These are phyloP conservation scores for Pharnaceum exiguum DNA, from an alignment of 148 eudicot species.

Conservation along the genomic window DNA sequence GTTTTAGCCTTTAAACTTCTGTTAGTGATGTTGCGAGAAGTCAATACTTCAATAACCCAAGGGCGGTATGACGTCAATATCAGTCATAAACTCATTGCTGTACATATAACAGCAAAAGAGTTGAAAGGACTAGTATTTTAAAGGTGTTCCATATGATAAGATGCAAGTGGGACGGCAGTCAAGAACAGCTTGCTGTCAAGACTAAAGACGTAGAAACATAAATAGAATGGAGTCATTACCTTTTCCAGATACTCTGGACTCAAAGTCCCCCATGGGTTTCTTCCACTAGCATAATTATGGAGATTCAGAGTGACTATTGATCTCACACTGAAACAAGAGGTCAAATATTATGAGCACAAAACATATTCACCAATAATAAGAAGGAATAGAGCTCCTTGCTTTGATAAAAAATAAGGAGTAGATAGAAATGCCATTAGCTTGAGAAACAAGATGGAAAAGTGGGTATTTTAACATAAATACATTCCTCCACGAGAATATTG, in stretches of 20 bases:
- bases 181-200: background rate
- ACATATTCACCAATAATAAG: background rate
- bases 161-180: no score
- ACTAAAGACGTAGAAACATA: background rate
- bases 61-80: no score
- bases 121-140: no score
- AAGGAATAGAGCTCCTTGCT: background rate
- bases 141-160: no score
- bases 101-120: no score
- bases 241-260: conserved; percentile 80
- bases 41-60: no score
- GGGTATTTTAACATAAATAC: background rate
- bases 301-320: conserved; percentile 87
- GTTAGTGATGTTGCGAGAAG: no score
- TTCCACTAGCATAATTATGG: conserved; percentile 91
- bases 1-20: no score
- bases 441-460: background rate
- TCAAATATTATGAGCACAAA: background rate
- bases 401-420: background rate
- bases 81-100: no score
- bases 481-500: background rate
- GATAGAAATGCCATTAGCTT: background rate
- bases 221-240: conserved; percentile 42
- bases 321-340: conserved; percentile 60
- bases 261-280: conserved; percentile 95